Evolutionary conservation across 2,329 filamentous ascomycete species (phyloP), one percentile per base, ranked within the genome.

Genomic region (Hypoxylon rubiginosum): DNA sequence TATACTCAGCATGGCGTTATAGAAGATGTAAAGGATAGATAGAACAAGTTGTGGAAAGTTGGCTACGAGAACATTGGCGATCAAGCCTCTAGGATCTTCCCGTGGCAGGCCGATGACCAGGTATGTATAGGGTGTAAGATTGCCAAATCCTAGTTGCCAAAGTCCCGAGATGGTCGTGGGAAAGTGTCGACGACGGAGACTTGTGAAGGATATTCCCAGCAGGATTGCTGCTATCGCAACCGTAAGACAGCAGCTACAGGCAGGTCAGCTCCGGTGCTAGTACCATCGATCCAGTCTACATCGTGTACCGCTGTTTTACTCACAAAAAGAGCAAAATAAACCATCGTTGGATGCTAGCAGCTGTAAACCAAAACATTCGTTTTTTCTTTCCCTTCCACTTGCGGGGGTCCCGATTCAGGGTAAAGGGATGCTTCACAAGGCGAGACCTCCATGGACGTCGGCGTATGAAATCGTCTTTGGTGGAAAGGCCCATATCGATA

Each of bases 41-140:
- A 85, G 63, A 3, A 85, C 56, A 0, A 84, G 56, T 66, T 87
- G 85, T 0, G 83, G 82, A 0, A 77, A 26, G 65, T 87, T 87
- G 36, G 79, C 81, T 0, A 85, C 19, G 17, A 84, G 72, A 1
- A 79, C 75, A 41, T 78, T 79, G 5, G 51, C 30, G 21, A 79
- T 72, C 7, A 79, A 58, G 0, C 76, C 77, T 2, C 30, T 64
- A 0, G 76, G 74, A 34, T 78, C 77, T 1, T 58, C 46, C 1
- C 69, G 60, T 4, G 75, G 73, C 1, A 76, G 70, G 5, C 65
- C 53, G 28, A 74, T 46, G 13, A 72, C 68, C 1, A 77, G 64
- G 55, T 75, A 77, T 0, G 74, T 76, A 34, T 71, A 74, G 7
- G 68, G 71, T 6, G 61, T 74, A 43, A 78, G 55, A 2, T 66